phyloP scores from a whole-genome alignment of 2,329 filamentous ascomycete species.

The Apiospora malaysiana region DNA sequence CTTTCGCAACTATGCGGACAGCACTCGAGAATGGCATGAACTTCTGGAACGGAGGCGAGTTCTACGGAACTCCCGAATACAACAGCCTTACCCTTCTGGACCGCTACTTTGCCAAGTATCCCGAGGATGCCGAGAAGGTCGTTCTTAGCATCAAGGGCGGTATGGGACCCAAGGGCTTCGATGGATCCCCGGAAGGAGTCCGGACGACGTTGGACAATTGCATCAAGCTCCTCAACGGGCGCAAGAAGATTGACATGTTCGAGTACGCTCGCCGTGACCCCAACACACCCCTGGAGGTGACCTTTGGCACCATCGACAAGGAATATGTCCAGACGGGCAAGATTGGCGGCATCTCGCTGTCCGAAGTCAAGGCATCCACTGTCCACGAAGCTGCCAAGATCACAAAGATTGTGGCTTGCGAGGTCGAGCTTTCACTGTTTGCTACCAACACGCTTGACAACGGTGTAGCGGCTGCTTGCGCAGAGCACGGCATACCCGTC shows the following conservation, averaged over 20 bases:
- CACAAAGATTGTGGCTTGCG: slow-evolving; percentile 43
- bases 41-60: slow-evolving; percentile 61
- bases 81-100: slow-evolving; percentile 60
- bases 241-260: slow-evolving; percentile 60
- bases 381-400: slow-evolving; percentile 44
- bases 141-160: slow-evolving; percentile 65
- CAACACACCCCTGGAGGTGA: slow-evolving; percentile 42
- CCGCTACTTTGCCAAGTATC: slow-evolving; percentile 61
- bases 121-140: slow-evolving; percentile 61
- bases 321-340: slow-evolving; percentile 48
- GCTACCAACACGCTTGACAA: slow-evolving; percentile 35
- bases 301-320: slow-evolving; percentile 42
- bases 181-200: slow-evolving; percentile 55
- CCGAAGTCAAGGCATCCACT: slow-evolving; percentile 46
- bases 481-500: slow-evolving; percentile 70
- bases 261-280: slow-evolving; percentile 57
- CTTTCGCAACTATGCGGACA: slow-evolving; percentile 55
- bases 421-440: slow-evolving; percentile 47
- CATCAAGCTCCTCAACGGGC: slow-evolving; percentile 47
- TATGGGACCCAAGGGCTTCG: slow-evolving; percentile 42
- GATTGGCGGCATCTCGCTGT: slow-evolving; percentile 48
- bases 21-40: slow-evolving; percentile 45
- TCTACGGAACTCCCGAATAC: slow-evolving; percentile 58
- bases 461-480: slow-evolving; percentile 52
- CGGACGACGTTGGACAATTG: slow-evolving; percentile 57